Evolutionary conservation across 108 stramenopile genomes (phyloP).

Genomic region (Conticribra guillardii): DNA sequence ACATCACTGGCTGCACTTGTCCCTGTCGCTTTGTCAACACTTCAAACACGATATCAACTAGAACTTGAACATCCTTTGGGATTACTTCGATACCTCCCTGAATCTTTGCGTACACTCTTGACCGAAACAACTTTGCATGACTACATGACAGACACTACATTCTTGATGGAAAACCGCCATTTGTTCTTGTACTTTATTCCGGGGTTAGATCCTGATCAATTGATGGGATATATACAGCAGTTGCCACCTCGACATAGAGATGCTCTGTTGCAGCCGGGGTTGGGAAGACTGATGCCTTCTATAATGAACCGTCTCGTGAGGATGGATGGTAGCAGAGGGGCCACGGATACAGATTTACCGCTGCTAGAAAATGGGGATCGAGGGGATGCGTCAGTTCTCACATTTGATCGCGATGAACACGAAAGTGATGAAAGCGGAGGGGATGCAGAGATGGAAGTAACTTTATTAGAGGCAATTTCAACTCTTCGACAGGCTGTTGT

Average conservation of each 20-base stretch:
- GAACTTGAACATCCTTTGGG: conserved; percentile 45
- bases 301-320: conserved; percentile 39
- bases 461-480: conserved; percentile 42
- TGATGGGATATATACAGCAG: conserved; percentile 60
- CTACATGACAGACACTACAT: conserved; percentile 57
- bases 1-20: conserved; percentile 32
- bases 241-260: conserved; percentile 67
- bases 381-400: conserved; percentile 39
- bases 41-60: conserved; percentile 33
- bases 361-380: conserved; percentile 24
- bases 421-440: conserved; percentile 17
- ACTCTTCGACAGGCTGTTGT: conserved; percentile 38
- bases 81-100: conserved; percentile 56
- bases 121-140: conserved; percentile 69
- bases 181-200: conserved; percentile 79
- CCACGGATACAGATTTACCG: conserved; percentile 26
- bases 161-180: conserved; percentile 56
- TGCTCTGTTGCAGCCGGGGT: conserved; percentile 53
- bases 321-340: conserved; percentile 9
- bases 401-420: conserved; percentile 23
- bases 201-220: conserved; percentile 63
- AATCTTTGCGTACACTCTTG: conserved; percentile 48
- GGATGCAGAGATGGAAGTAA: conserved; percentile 24
- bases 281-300: conserved; percentile 57
- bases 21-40: conserved; percentile 32